Evolutionary conservation across 345 rosid genomes (phyloP).

Genomic region (Brassica incana): DNA sequence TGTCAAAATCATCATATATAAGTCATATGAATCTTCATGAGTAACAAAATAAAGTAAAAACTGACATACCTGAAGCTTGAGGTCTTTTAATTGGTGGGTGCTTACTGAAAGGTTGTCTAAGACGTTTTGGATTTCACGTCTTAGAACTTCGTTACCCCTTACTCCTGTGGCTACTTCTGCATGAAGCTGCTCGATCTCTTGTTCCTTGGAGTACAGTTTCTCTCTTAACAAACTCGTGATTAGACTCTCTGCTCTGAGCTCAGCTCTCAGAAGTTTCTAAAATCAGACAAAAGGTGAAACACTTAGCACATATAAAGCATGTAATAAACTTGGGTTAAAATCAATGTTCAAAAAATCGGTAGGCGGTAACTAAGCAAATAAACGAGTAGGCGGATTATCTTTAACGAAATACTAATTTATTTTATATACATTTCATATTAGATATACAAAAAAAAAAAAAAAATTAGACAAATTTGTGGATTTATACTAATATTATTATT

Average conservation of each 20-base stretch:
- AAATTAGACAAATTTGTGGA: too few relatives aligned
- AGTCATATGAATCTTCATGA: background rate
- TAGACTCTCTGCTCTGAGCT: conserved; percentile 74
- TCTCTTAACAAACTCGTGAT: conserved; percentile 72
- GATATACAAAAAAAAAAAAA: too few relatives aligned
- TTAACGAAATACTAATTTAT: too few relatives aligned
- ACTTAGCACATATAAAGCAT: conserved; percentile 24
- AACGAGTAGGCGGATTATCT: too few relatives aligned
- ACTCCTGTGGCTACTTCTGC: conserved; percentile 84
- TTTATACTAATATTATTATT: too few relatives aligned
- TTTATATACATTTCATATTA: too few relatives aligned
- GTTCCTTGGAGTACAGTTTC: conserved; percentile 79
- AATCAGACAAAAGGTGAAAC: conserved; percentile 10
- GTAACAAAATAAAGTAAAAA: background rate
- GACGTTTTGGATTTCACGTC: conserved; percentile 63
- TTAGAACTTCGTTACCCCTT: conserved; percentile 72
- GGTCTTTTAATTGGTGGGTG: conserved; percentile 70
- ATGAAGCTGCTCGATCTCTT: conserved; percentile 79
- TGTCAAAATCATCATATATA: background rate
- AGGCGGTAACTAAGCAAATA: too few relatives aligned
- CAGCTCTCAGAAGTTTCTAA: conserved; percentile 56
- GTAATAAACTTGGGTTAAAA: background rate
- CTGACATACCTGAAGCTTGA: conserved; percentile 71
- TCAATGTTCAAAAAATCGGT: background rate
- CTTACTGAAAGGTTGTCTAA: conserved; percentile 67